Conservation (phyloP, 2,329 filamentous ascomycete species). For the Basipetospora chlamydospora region DNA sequence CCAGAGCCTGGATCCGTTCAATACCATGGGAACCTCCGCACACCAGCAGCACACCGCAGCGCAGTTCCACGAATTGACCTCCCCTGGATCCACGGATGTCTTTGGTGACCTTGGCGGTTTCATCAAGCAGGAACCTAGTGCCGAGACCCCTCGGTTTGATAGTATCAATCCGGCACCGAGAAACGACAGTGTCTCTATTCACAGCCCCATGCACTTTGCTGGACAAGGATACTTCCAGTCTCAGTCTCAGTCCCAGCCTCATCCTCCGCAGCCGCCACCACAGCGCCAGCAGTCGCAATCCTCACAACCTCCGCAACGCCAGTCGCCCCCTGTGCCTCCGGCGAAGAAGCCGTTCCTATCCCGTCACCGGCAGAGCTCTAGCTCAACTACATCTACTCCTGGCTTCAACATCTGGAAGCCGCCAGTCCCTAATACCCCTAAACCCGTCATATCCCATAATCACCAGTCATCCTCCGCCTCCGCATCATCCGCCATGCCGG, state of each 20-base stretch:
- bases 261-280: slow-evolving; percentile 11
- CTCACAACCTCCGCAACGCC: slow-evolving; percentile 6
- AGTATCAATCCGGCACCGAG: background rate
- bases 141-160: background rate
- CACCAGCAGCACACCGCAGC: background rate
- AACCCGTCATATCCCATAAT: slow-evolving; percentile 16
- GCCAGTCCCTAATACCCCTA: slow-evolving; percentile 23
- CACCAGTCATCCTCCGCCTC: background rate
- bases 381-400: slow-evolving; percentile 2
- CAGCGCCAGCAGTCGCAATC: slow-evolving; percentile 7
- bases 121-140: slow-evolving; percentile 2
- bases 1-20: slow-evolving; percentile 4
- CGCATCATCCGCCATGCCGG: background rate
- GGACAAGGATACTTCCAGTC: slow-evolving; percentile 1
- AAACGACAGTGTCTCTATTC: slow-evolving; percentile 2
- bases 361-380: background rate
- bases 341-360: slow-evolving; percentile 3
- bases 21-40: background rate
- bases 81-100: background rate
- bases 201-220: slow-evolving; percentile 2
- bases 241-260: background rate
- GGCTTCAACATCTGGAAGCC: slow-evolving; percentile 20
- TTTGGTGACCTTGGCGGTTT: slow-evolving; percentile 1
- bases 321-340: slow-evolving; percentile 2
- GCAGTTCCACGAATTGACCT: slow-evolving; percentile 1